Evolutionary conservation across 495 filamentous ascomycete species (phyloP), one percentile per base, ranked within the genome.

Genomic region (Sphaerosporella brunnea): DNA sequence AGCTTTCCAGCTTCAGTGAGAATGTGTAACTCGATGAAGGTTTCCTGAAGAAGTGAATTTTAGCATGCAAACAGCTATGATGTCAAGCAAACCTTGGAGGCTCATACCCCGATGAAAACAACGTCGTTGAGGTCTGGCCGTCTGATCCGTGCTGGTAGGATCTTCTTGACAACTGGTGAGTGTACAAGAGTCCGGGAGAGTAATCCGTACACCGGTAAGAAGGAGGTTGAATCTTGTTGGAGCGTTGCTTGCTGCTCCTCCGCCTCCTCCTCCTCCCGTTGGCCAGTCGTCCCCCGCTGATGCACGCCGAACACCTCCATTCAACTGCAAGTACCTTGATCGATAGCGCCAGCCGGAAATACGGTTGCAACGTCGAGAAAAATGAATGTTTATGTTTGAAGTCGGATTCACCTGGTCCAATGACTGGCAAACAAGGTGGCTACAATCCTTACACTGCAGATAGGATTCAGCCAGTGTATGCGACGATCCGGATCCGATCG

Each of bases 51-150:
- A 19, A 9, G 24, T 46, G 32, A 46, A 7, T 35, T 11, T 24
- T 23, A 44, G 24, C 24, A 25, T 11, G 3, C 13, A 18, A 40
- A 40, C 7, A 32, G 7, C 5, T 39, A 21, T 7, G 13, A 8
- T 5, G 36, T 8, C 16, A 39, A 15, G 28, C 28, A 32, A 32
- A 13, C 28, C 28, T 32, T 32, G 28, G 28, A 5, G 28, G 28
- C 58, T 63, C 78, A 62, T 62, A 85, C 81, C 30, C 82, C 77
- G 38, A 97, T 72, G 51, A 95, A 86, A n/a, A 86, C 78, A 51
- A 95, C 81, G 68, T 97, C 87, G 45, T 93, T 87, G 47, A 75
- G 70, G 7, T 71, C 59, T 39, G 67, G 65, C 47, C 74, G 74
- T 36, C 85, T 69, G 42, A 96, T 69, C 49, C 79, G 73, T 7